Evolutionary conservation across 768 basidiomycete species (phyloP), one percentile per base, ranked within the genome.

Genomic region (Boletus rubescentipes): DNA sequence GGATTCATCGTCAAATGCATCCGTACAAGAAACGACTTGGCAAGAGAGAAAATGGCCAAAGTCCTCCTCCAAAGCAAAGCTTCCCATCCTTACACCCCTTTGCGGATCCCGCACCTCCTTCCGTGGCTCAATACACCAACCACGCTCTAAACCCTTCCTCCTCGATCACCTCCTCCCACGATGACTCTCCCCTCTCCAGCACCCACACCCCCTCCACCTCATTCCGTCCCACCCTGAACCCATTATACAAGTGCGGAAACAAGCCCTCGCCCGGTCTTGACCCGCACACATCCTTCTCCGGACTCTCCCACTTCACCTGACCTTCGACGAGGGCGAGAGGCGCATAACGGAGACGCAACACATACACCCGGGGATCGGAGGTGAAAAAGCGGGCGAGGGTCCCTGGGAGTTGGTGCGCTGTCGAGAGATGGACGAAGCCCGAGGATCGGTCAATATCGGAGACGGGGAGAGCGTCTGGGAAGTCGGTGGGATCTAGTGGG

Each of bases 391-490:
- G 71, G 29, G 64, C 64, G 20, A 84, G 62, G 1, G 82, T 83
- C 6, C 73, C 72, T 5, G 72, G 71, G 9, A 83, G 58, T 61
- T 85, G 83, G 20, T 0, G n/a, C 0, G 79, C 72, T 2, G 81
- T 83, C 20, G 81, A 83, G 21, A 84, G 71, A 58, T 85, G 83
- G 55, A 84, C 73, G 59, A 83, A 84, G 1, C 77, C 77, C 9
- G 75, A 76, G 5, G 57, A 46, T 36, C 66, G 47, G 55, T 85
- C 83, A 14, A 85, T 67, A 16, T 70, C 60, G 54, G 80, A 83
- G 40, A 84, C 61, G 18, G 81, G 81, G 26, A 85, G 73, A 4
- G 57, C 62, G 2, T 70, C 64, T 8, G 83, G 82, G 14, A 84
- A 67, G 1, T 70, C 71, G 2, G 46, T 7, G 8, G 7, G 21